Evolutionary conservation across 73 alveolate genomes (phyloP).

Genomic region (Tetrahymena malaccensis): DNA sequence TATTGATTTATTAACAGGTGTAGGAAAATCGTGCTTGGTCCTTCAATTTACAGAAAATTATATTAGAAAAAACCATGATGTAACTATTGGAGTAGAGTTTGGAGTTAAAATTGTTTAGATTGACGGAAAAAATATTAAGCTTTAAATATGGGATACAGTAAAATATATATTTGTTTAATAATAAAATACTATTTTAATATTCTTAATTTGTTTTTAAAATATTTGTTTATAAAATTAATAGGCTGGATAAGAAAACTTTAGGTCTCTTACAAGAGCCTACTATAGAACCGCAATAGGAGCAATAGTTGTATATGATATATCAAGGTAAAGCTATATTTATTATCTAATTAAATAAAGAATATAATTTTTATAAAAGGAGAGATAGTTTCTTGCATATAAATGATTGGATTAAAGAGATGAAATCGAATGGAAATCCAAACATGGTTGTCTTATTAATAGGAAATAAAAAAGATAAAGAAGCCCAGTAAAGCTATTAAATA

Average conservation of each 20-base stretch:
- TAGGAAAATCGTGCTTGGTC: slow-evolving; percentile 56
- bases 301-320: slow-evolving; percentile 49
- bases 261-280: slow-evolving; percentile 52
- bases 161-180: background rate
- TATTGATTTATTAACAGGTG: slow-evolving; percentile 16
- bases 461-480: slow-evolving; percentile 34
- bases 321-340: background rate
- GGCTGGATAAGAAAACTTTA: slow-evolving; percentile 54
- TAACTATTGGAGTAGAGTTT: slow-evolving; percentile 60
- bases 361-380: background rate
- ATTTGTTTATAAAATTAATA: background rate
- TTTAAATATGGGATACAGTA: slow-evolving; percentile 62
- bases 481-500: slow-evolving; percentile 1
- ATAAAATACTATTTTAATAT: background rate
- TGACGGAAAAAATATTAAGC: slow-evolving; percentile 43
- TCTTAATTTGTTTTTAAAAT: background rate
- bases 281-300: slow-evolving; percentile 62
- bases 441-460: slow-evolving; percentile 42
- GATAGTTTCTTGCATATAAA: slow-evolving; percentile 29
- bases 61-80: slow-evolving; percentile 49
- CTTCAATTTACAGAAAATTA: slow-evolving; percentile 51
- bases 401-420: slow-evolving; percentile 41
- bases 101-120: slow-evolving; percentile 52
- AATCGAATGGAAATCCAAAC: slow-evolving; percentile 34
- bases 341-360: background rate